These are phyloP conservation scores for Leucocoprinus sp. DNA, from an alignment of 768 basidiomycete genomes.

Conservation along the genomic window DNA sequence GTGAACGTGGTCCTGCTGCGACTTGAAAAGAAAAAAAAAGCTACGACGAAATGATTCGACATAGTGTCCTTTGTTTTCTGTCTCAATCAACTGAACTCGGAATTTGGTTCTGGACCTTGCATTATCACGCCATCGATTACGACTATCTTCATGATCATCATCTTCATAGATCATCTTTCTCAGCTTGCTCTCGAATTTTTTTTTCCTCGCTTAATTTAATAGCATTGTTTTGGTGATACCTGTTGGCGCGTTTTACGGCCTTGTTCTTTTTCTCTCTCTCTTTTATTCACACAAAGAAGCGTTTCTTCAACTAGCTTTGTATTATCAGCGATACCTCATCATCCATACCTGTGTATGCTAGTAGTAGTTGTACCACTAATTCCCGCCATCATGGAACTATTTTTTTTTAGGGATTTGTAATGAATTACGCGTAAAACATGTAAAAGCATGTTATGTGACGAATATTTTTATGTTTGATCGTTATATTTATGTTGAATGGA, in stretches of 20 bases:
- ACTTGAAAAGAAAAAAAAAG: too few relatives aligned
- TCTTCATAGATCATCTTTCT: background rate
- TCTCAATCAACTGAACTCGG: too few relatives aligned
- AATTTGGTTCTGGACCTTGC: background rate
- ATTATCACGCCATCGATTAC: background rate
- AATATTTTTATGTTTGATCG: conserved; percentile 5
- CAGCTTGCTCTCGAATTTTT: background rate
- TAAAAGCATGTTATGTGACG: background rate
- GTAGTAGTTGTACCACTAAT: background rate
- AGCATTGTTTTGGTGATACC: conserved; percentile 6
- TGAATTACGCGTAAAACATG: background rate
- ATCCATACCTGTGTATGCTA: conserved; percentile 7
- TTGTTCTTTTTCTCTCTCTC: background rate
- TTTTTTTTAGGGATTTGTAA: background rate
- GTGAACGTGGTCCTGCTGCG: background rate
- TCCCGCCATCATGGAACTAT: background rate
- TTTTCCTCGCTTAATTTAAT: background rate
- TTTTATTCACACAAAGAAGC: background rate
- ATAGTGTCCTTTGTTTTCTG: too few relatives aligned
- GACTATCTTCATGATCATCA: too few relatives aligned
- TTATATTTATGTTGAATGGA: background rate
- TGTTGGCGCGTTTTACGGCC: background rate
- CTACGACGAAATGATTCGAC: too few relatives aligned
- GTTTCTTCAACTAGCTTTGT: background rate
- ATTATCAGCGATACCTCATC: background rate